Conservation (phyloP, 495 filamentous ascomycete genomes). For the Penicillium cinerascens region DNA sequence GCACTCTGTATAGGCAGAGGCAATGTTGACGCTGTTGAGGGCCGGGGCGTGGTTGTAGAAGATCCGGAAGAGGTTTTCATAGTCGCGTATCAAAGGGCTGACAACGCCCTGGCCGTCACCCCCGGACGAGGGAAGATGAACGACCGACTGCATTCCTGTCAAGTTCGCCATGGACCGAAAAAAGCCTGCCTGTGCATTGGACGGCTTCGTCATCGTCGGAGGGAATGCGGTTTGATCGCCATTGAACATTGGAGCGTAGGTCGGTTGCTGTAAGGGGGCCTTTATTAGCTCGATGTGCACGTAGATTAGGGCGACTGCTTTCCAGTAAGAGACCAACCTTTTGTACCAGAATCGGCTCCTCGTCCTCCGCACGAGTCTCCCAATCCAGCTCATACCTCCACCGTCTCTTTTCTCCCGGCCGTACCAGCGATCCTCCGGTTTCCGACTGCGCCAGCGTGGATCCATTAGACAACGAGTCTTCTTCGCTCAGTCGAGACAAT, state of each 20-base stretch:
- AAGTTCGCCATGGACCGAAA: conserved; percentile 84
- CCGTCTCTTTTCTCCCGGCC: conserved; percentile 50
- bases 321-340: conserved; percentile 45
- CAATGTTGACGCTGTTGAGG: conserved; percentile 80
- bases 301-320: neutral
- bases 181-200: conserved; percentile 58
- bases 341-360: conserved; percentile 85
- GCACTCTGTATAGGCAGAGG: conserved; percentile 86
- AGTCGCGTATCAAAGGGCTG: conserved; percentile 73
- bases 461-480: conserved; percentile 43
- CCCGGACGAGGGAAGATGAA: conserved; percentile 36
- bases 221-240: conserved; percentile 46
- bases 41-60: conserved; percentile 87
- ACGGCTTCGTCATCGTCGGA: conserved; percentile 51
- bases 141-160: conserved; percentile 53
- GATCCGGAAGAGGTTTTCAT: conserved; percentile 88
- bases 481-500: conserved; percentile 57
- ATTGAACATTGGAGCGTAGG: conserved; percentile 47
- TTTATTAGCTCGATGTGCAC: conserved; percentile 3
- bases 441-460: conserved; percentile 43
- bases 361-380: conserved; percentile 64
- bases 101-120: conserved; percentile 46
- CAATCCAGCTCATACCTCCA: conserved; percentile 89
- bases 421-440: conserved; percentile 24
- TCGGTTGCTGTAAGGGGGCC: conserved; percentile 32